Evolutionary conservation across 805 yeast genomes (phyloP).

Genomic region (Saccharomycopsis sp.): DNA sequence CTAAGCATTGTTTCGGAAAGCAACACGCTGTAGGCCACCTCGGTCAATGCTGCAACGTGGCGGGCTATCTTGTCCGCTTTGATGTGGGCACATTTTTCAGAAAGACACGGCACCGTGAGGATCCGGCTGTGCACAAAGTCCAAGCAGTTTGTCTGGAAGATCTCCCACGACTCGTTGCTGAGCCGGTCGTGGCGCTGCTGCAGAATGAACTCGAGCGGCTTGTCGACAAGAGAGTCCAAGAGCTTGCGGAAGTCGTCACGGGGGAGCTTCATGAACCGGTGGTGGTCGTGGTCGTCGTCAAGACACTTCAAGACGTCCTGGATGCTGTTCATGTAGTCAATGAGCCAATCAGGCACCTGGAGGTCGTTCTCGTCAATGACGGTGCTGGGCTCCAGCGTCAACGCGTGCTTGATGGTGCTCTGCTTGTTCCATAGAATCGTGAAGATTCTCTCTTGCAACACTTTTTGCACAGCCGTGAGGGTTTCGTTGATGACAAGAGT

Average conservation of each 20-base stretch:
- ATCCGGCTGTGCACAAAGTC: slow-evolving; percentile 51
- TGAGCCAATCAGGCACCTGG: slow-evolving; percentile 78
- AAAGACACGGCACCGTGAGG: slow-evolving; percentile 36
- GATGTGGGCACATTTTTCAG: slow-evolving; percentile 30
- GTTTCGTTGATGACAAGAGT: slow-evolving; percentile 24
- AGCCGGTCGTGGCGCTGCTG: slow-evolving; percentile 25
- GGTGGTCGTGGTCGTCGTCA: slow-evolving; percentile 20
- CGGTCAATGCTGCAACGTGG: slow-evolving; percentile 32
- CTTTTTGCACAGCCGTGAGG: slow-evolving; percentile 28
- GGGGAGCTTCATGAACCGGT: slow-evolving; percentile 33
- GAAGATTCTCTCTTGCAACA: slow-evolving; percentile 33
- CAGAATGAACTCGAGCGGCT: slow-evolving; percentile 27
- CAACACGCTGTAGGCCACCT: slow-evolving; percentile 38
- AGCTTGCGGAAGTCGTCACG: slow-evolving; percentile 31
- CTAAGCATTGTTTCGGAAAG: slow-evolving; percentile 44
- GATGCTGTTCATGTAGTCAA: slow-evolving; percentile 53
- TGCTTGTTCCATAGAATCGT: slow-evolving; percentile 33
- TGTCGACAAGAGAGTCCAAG: slow-evolving; percentile 34
- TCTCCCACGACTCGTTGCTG: slow-evolving; percentile 26
- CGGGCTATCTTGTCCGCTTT: slow-evolving; percentile 24
- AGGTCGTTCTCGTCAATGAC: slow-evolving; percentile 35
- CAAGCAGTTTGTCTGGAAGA: slow-evolving; percentile 48
- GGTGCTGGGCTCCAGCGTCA: too few species aligned
- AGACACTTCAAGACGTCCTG: slow-evolving; percentile 46
- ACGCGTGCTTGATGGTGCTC: slow-evolving; percentile 11